Evolutionary conservation across 192 early-diverging fungal species (phyloP), one percentile per base, ranked within the genome.

Genomic region (Coemansia sp.): DNA sequence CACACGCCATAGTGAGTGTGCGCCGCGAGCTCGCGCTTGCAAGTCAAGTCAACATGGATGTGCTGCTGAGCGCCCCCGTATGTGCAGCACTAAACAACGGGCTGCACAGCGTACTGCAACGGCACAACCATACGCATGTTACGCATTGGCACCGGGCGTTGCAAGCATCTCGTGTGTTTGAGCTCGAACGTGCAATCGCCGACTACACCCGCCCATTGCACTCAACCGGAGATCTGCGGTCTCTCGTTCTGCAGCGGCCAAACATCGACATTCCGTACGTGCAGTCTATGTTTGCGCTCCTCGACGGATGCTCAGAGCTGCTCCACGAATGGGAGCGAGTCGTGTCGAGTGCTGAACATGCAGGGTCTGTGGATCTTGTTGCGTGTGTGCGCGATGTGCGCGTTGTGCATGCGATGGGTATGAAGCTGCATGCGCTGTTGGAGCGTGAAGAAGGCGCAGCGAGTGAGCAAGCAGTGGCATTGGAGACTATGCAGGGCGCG

Each of bases 391-490:
- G 58, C 9, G 15, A 40, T 2, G 7, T 79, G 37, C 71, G 68
- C 15, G 9, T 47, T 12, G 1, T 73, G 25, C n/a, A 64, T 34
- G 28, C 21, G 14, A 47, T 71, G 53, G 49, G 47, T 6, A 7
- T 11, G n/a, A 60, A 61, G n/a, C 50, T 73, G 8, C 53, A 69
- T 21, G 14, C 5, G 18, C 56, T 78, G 26, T 38, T 77, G 7
- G 44, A 57, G 7, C n/a, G 17, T 7, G 68, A 61, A 18, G 25
- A 53, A 0, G 66, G 40, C 14, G 36, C 54, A 12, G 56, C 59
- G n/a, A 79, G 76, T 38, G 71, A 66, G 44, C 61, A 73, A 14
- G 76, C 76, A 1, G 76, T 79, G 42, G 76, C 71, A 5, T 67
- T 79, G n/a, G 76, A 73, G 49, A 36, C 18, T n/a, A 63, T 63